These are phyloP conservation scores for Simplicillium sp. DNA, from an alignment of 2,329 filamentous ascomycete species.

Conservation along the genomic window DNA sequence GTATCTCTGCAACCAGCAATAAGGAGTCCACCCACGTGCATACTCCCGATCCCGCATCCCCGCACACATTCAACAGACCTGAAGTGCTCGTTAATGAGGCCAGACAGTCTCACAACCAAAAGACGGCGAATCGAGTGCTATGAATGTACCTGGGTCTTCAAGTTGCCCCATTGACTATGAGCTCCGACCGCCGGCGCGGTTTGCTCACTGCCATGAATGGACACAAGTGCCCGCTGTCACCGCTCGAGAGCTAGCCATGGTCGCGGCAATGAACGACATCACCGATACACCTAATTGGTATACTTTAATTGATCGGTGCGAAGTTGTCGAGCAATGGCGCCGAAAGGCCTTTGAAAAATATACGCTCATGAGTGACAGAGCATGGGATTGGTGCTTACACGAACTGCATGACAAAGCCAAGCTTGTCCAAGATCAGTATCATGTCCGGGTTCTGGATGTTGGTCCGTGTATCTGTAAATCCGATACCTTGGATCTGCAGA, in stretches of 20 bases:
- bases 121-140: too few relatives aligned
- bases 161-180: not conserved
- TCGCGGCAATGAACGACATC: not conserved
- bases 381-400: not conserved
- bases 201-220: not conserved
- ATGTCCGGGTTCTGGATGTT: not conserved
- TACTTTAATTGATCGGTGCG: not conserved
- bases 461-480: not conserved
- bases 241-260: not conserved
- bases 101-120: too few relatives aligned
- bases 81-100: too few relatives aligned
- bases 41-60: too few relatives aligned
- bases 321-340: not conserved
- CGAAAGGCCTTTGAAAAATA: not conserved
- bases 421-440: not conserved
- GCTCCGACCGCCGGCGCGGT: not conserved
- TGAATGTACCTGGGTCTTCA: too few relatives aligned
- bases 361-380: not conserved
- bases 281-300: not conserved
- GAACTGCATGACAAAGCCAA: not conserved
- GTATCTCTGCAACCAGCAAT: too few relatives aligned
- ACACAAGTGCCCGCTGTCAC: not conserved
- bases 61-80: too few relatives aligned
- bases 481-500: not conserved
- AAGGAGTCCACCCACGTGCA: too few relatives aligned